These are phyloP conservation scores for Jaapia argillacea DNA, from an alignment of 768 basidiomycete genomes.

Conservation along the genomic window DNA sequence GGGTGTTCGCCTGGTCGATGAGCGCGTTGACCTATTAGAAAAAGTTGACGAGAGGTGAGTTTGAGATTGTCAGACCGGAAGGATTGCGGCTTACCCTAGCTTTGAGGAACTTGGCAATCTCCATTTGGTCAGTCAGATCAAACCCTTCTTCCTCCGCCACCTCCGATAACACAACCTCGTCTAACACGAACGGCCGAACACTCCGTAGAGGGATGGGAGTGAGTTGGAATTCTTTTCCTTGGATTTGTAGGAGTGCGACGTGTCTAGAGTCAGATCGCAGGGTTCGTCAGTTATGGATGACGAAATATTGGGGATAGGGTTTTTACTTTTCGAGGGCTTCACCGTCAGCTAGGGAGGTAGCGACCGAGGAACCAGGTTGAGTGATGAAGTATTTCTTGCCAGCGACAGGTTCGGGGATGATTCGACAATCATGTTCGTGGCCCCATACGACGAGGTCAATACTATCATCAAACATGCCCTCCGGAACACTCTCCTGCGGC, in stretches of 20 bases:
- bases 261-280: conserved; percentile 41
- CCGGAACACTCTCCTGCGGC: conserved; percentile 89
- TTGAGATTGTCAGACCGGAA: conserved; percentile 1
- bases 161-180: conserved; percentile 67
- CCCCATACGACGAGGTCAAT: conserved; percentile 95
- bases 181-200: conserved; percentile 89
- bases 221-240: conserved; percentile 80
- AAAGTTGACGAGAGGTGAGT: not conserved
- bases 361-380: conserved; percentile 93
- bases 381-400: conserved; percentile 87
- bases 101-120: conserved; percentile 75
- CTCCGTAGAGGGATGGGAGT: conserved; percentile 82
- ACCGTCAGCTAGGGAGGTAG: conserved; percentile 89
- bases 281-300: not conserved
- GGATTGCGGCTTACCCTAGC: conserved; percentile 34
- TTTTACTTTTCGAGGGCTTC: conserved; percentile 87
- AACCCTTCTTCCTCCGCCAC: conserved; percentile 70
- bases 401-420: conserved; percentile 82
- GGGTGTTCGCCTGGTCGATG: conserved; percentile 65
- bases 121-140: conserved; percentile 72
- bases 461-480: conserved; percentile 94
- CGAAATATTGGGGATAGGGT: not conserved
- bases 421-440: conserved; percentile 96
- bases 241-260: conserved; percentile 81
- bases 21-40: conserved; percentile 62